Base-by-base conservation (phyloP, 495 filamentous ascomycete genomes). In the Lasiosphaeriaceae sp. region DNA sequence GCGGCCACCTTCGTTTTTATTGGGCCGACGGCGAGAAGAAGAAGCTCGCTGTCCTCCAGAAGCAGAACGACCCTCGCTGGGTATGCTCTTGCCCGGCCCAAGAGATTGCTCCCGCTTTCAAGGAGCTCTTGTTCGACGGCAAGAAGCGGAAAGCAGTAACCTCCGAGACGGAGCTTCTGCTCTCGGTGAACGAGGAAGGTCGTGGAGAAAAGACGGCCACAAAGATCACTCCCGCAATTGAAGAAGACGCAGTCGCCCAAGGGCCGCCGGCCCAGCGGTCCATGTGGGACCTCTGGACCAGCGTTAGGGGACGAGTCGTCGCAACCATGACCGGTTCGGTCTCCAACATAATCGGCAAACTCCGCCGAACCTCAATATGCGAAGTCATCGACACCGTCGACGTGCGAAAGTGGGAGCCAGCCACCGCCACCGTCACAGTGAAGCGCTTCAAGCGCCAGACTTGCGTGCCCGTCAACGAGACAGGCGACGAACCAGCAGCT, bases 361-460 rank as follows among this genome's bases (percentile, higher is more conserved):
- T 64, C 26, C 46, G 44, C 31, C 43, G 45, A 11, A 20, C 47
- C 16, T 23, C 24, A 50, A 9, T 21, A n/a, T n/a, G n/a, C n/a
- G n/a, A n/a, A n/a, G n/a, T 45, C 48, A 50, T 51, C 48, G 61
- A 64, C 2, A 49, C 43, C 21, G 49, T 65, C 29, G 66, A 70
- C 39, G 56, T 45, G n/a, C 60, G 60, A 16, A 34, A 47, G 2
- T 31, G 46, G 46, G 53, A 58, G 47, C 5, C 51, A 1, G 24
- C 17, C 19, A 56, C 24, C 47, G 50, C 47, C 43, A 29, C 29
- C n/a, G 49, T 69, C 22, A 43, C 60, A 19, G 64, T 67, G 53
- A 69, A 69, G 51, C 53, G 68, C 19, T 26, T 69, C 41, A 69
- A 69, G 55, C 64, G 65, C 3, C 60, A 64, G 29, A 19, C 34